Evolutionary conservation across 2,329 filamentous ascomycete species (phyloP), one percentile per base, ranked within the genome.

Genomic region (Arthrobotrys iridis): DNA sequence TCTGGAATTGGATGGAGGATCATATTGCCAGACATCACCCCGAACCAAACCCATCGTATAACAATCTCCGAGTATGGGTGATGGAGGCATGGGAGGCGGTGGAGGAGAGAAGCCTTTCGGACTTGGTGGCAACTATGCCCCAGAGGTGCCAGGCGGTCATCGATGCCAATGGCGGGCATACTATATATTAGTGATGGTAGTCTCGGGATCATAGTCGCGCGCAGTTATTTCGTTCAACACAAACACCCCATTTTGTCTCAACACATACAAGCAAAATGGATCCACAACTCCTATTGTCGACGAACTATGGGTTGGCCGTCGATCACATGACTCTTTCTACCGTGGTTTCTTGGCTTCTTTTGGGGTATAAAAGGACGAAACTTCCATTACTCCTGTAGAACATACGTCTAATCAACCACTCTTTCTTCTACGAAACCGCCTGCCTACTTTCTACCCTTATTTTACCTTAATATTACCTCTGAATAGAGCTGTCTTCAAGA

Each of bases 1-100:
- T 76, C 11, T 76, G 65, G 55, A 45, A 46, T 40, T 28, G 13
- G 18, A 72, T 76, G 66, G 64, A 76, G 57, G 66, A 76, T 37
- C 57, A 65, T 26, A 73, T 76, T 40, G 45, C 70, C 41, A 11
- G 40, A 2, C 7, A 5, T 18, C 58, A 50, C 15, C 13, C 6
- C 6, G 6, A 37, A 37, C 6, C 6, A 13, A 37, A 37, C 33
- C 33, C 33, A 6, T 6, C 6, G 6, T 37, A 37, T 13, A 37
- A 37, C 13, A 37, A 6, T 13, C 33, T 37, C 13, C 33, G 33
- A 13, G 13, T 6, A 13, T 37, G 13, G 6, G 33, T 37, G 33
- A 6, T 37, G 13, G 33, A 37, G 33, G 33, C 13, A 37, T 37
- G 33, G 33, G 33, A 37, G 6, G 33, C 33, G 13, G 13, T 37